phyloP scores from a whole-genome alignment of 2,329 filamentous ascomycete species.

The Karstenula rhodostoma region DNA sequence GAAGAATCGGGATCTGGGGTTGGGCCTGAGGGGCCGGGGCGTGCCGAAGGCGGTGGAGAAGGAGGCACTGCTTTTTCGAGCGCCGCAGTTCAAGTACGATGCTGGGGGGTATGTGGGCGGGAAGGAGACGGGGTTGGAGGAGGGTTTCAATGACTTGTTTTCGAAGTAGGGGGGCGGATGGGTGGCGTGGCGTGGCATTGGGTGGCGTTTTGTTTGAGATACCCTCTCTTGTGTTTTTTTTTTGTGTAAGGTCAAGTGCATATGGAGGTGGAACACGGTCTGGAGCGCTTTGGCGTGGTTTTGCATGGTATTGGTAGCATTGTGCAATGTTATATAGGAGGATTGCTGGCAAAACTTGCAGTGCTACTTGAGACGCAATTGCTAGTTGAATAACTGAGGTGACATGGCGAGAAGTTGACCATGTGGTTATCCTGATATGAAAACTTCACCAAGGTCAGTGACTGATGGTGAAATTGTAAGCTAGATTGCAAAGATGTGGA shows the following conservation, averaged over 20 bases:
- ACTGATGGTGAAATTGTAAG: no score
- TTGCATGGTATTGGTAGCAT: not conserved
- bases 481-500: no score
- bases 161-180: slow-evolving; percentile 27
- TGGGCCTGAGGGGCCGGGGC: slow-evolving; percentile 29
- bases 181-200: not conserved
- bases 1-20: not conserved
- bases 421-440: no score
- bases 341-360: no score
- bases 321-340: not conserved
- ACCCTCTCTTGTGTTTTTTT: slow-evolving; percentile 3
- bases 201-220: slow-evolving; percentile 12
- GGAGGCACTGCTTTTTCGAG: slow-evolving; percentile 40
- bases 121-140: slow-evolving; percentile 44
- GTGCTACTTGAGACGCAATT: no score
- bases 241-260: not conserved
- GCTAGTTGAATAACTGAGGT: no score
- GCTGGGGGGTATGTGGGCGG: slow-evolving; percentile 38
- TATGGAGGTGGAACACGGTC: not conserved
- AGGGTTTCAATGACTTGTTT: slow-evolving; percentile 43
- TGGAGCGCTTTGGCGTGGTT: not conserved
- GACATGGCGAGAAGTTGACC: no score
- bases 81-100: slow-evolving; percentile 46
- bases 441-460: no score
- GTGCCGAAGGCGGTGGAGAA: slow-evolving; percentile 39